These are phyloP conservation scores for Hypsizygus marmoreus DNA, from an alignment of 768 basidiomycete genomes.

Conservation along the genomic window DNA sequence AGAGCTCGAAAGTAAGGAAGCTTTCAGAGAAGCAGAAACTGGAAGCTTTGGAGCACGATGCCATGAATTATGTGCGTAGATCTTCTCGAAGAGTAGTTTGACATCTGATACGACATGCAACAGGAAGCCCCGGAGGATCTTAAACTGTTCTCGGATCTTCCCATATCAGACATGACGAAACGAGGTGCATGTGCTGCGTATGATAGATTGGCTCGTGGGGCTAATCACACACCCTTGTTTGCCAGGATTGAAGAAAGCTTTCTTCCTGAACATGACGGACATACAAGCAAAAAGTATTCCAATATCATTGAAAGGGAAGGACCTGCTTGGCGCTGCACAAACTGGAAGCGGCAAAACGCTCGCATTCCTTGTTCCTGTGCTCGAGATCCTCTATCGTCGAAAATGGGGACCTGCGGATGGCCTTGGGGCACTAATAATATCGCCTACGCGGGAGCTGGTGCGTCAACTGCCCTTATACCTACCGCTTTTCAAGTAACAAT, in stretches of 20 bases:
- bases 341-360: constrained; percentile 98
- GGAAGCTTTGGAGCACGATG: constrained; percentile 50
- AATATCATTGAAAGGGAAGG: constrained; percentile 88
- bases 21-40: constrained; percentile 49
- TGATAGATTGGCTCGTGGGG: not conserved
- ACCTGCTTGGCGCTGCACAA: constrained; percentile 93
- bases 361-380: constrained; percentile 90
- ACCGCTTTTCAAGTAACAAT: not conserved
- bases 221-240: not conserved
- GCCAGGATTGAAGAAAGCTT: constrained; percentile 82
- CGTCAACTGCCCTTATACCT: constrained; percentile 23
- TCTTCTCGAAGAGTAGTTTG: not conserved
- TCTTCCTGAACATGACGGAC: constrained; percentile 86
- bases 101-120: constrained; percentile 9
- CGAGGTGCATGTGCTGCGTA: constrained; percentile 46
- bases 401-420: constrained; percentile 97
- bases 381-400: constrained; percentile 86
- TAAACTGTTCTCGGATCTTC: constrained; percentile 69
- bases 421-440: constrained; percentile 87
- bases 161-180: constrained; percentile 76
- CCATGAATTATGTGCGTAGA: constrained; percentile 47
- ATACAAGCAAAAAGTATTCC: constrained; percentile 93
- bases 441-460: constrained; percentile 91
- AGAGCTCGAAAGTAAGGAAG: constrained; percentile 40
- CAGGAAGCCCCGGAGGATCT: constrained; percentile 56